phyloP scores from a whole-genome alignment of 2,329 filamentous ascomycete genomes.

The Penicillium polonicum region DNA sequence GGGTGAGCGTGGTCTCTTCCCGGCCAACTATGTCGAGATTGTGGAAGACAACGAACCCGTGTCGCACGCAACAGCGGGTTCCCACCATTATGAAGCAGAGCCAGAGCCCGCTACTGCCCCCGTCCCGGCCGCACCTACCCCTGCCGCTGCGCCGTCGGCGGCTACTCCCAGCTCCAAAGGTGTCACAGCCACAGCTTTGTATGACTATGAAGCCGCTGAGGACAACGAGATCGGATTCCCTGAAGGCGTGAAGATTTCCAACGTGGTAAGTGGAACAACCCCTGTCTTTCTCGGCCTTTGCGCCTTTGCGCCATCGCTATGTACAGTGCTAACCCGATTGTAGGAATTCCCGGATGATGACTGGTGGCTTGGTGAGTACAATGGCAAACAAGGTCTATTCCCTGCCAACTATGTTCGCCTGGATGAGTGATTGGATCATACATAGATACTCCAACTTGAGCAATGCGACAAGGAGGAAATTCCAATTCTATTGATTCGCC shows the following conservation, averaged over 20 bases:
- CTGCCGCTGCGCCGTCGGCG: constrained; percentile 40
- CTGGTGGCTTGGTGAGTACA: constrained; percentile 93
- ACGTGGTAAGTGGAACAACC: constrained; percentile 61
- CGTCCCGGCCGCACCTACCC: constrained; percentile 39
- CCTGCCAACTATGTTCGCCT: constrained; percentile 52
- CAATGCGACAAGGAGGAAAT: not conserved
- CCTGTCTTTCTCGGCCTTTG: not conserved
- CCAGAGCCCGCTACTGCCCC: constrained; percentile 37
- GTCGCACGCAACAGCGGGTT: constrained; percentile 29
- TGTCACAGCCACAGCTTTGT: constrained; percentile 77
- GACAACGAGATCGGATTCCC: constrained; percentile 87
- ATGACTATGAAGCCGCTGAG: constrained; percentile 96
- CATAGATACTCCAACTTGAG: not conserved
- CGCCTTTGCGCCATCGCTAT: not conserved
- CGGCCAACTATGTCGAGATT: constrained; percentile 93
- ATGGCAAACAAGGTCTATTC: constrained; percentile 80
- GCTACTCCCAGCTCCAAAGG: constrained; percentile 41
- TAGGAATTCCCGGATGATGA: constrained; percentile 96
- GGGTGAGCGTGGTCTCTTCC: constrained; percentile 88
- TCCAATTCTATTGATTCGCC: not conserved
- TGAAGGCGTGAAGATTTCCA: constrained; percentile 77
- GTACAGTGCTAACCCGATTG: constrained; percentile 24
- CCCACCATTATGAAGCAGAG: constrained; percentile 32
- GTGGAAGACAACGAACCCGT: constrained; percentile 58
- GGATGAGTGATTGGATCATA: constrained; percentile 25